Evolutionary conservation across 768 basidiomycete genomes (phyloP).

Genomic region (Stropharia rugosoannulata): DNA sequence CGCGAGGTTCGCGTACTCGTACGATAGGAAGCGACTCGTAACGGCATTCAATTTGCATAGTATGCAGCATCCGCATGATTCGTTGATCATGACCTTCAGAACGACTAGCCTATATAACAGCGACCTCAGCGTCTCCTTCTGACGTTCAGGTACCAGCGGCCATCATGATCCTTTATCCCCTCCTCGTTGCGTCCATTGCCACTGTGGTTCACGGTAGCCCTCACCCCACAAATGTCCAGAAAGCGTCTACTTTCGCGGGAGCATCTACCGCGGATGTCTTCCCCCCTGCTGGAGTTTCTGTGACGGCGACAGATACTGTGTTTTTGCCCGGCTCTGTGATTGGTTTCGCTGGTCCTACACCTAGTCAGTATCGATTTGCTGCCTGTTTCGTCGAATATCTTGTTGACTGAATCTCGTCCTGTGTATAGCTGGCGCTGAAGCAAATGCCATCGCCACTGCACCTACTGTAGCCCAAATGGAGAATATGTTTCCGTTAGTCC

Average conservation of each 20-base stretch:
- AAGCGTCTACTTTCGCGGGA: constrained; percentile 40
- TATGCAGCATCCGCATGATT: no score
- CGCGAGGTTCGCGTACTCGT: no score
- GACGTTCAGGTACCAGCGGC: not conserved
- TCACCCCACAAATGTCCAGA: constrained; percentile 7
- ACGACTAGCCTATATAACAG: not conserved
- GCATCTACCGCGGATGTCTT: constrained; percentile 38
- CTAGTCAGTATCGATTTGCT: constrained; percentile 31
- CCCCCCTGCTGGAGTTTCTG: constrained; percentile 39
- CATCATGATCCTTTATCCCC: not conserved
- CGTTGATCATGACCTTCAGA: no score
- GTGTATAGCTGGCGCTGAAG: constrained; percentile 41
- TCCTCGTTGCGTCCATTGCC: not conserved
- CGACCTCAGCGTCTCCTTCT: not conserved
- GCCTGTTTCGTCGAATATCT: not conserved
- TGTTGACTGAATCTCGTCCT: not conserved
- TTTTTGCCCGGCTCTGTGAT: constrained; percentile 43
- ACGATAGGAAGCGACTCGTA: no score
- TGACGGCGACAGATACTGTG: constrained; percentile 32
- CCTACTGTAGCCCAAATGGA: constrained; percentile 35
- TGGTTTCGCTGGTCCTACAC: constrained; percentile 48
- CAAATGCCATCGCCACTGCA: constrained; percentile 40
- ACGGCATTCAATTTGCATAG: no score
- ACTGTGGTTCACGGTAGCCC: not conserved
- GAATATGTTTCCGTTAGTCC: constrained; percentile 40